Conservation (phyloP, 805 yeast genomes). For the Nakazawaea siamensis region DNA sequence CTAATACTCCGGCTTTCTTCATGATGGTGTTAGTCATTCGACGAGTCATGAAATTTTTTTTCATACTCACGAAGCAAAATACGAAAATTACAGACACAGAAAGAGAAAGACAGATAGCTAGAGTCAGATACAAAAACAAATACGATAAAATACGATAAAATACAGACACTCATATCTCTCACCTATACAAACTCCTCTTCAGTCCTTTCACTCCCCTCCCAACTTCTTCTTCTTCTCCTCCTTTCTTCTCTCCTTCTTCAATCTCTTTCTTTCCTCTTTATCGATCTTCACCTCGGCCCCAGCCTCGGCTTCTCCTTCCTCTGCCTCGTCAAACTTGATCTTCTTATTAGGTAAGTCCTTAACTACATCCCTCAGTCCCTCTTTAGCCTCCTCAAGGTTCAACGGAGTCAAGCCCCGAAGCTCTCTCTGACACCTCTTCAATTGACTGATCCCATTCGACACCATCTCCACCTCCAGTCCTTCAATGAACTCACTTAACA, state of each 20-base stretch:
- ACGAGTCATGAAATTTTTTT: no score
- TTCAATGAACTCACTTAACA: slow-evolving; percentile 18
- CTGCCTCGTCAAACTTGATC: not conserved
- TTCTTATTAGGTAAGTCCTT: not conserved
- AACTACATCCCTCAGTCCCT: not conserved
- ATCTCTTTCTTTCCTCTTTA: slow-evolving; percentile 20
- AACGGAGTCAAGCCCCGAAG: slow-evolving; percentile 28
- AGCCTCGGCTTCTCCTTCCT: slow-evolving; percentile 2
- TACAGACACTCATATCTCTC: no score
- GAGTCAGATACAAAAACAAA: no score
- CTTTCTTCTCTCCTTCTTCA: slow-evolving; percentile 18
- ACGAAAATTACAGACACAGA: no score
- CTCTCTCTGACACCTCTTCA: slow-evolving; percentile 28
- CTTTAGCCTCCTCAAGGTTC: slow-evolving; percentile 16
- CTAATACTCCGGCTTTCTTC: slow-evolving; percentile 78
- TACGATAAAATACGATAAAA: no score
- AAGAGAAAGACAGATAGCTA: no score
- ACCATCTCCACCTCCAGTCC: slow-evolving; percentile 15
- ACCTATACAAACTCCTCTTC: no score
- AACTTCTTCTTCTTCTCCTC: slow-evolving; percentile 15
- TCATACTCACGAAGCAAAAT: no score
- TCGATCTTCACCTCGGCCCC: slow-evolving; percentile 9
- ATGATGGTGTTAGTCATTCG: slow-evolving; percentile 22
- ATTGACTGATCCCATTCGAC: slow-evolving; percentile 21
- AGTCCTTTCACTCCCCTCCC: no score